Conservation (phyloP, 805 yeast genomes). For the Yamadazyma sp. region DNA sequence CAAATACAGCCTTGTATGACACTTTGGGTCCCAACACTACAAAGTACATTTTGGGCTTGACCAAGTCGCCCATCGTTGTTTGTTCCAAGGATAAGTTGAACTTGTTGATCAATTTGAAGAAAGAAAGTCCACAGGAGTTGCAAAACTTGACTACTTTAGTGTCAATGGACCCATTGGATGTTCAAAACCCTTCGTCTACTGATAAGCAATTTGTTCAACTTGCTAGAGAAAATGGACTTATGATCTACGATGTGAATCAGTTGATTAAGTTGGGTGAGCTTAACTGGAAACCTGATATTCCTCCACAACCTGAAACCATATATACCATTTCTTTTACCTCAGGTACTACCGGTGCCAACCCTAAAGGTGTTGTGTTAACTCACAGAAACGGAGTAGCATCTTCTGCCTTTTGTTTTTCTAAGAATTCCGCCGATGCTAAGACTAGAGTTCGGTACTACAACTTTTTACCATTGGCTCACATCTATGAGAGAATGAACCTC, state of each 20-base stretch:
- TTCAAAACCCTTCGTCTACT: conserved; percentile 25
- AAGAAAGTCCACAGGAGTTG: conserved; percentile 23
- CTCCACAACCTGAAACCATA: conserved; percentile 49
- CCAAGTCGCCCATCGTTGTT: conserved; percentile 55
- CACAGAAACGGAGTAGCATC: conserved; percentile 54
- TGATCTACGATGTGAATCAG: conserved; percentile 30
- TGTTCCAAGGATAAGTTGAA: conserved; percentile 35
- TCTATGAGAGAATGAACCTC: conserved; percentile 51
- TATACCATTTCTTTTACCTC: conserved; percentile 72
- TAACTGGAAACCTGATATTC: conserved; percentile 30
- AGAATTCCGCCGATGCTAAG: conserved; percentile 16
- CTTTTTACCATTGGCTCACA: conserved; percentile 61
- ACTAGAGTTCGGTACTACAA: conserved; percentile 28
- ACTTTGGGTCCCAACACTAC: conserved; percentile 56
- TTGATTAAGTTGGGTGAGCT: conserved; percentile 33
- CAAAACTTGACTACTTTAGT: conserved; percentile 32
- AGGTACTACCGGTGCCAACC: conserved; percentile 68
- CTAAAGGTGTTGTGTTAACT: conserved; percentile 65
- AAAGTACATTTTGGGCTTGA: conserved; percentile 57
- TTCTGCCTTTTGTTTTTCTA: conserved; percentile 36
- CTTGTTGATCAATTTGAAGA: conserved; percentile 29
- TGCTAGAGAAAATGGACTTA: conserved; percentile 19
- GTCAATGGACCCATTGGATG: conserved; percentile 38
- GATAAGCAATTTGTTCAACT: conserved; percentile 20
- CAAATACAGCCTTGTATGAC: conserved; percentile 32